A percentile compares a stretch with the other conserved stretches of the same genome.
phyloP scores from a whole-genome alignment of 225 moss, liverwort and hornwort genomes.

The Bryum argenteum region DNA sequence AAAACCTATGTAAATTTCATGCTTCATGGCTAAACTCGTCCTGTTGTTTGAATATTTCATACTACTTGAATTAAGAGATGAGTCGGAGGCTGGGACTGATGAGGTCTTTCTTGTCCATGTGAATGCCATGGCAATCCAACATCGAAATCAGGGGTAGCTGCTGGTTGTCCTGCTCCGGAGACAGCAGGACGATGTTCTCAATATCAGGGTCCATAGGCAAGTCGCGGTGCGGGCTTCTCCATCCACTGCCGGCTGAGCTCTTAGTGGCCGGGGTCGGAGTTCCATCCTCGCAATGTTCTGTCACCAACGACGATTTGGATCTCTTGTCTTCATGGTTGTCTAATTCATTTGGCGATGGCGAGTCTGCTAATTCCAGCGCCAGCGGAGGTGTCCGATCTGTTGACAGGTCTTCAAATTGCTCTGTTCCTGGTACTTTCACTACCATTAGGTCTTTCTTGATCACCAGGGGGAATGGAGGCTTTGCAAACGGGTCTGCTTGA shows the following conservation, averaged over 20 bases:
- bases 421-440: neutral
- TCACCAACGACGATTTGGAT: slow-evolving; percentile 30
- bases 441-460: slow-evolving; percentile 27
- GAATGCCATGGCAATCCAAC: slow-evolving; percentile 42
- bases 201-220: slow-evolving; percentile 30
- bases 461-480: slow-evolving; percentile 23
- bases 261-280: slow-evolving; percentile 30
- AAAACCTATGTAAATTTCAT: neutral
- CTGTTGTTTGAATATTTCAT: neutral
- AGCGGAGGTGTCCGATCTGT: slow-evolving; percentile 17
- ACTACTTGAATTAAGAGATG: slow-evolving; percentile 21
- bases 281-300: slow-evolving; percentile 28
- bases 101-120: slow-evolving; percentile 37
- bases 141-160: slow-evolving; percentile 29
- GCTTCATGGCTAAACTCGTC: neutral
- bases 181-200: slow-evolving; percentile 40
- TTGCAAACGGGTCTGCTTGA: slow-evolving; percentile 29
- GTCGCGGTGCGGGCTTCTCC: slow-evolving; percentile 39
- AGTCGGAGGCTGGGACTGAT: slow-evolving; percentile 33
- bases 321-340: slow-evolving; percentile 30
- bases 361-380: slow-evolving; percentile 8
- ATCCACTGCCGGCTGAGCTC: slow-evolving; percentile 25
- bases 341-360: slow-evolving; percentile 9
- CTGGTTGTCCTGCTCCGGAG: slow-evolving; percentile 27
- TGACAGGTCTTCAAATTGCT: slow-evolving; percentile 32